These are phyloP conservation scores for Alternaria triticina DNA, from an alignment of 2,329 filamentous ascomycete species.

Conservation along the genomic window DNA sequence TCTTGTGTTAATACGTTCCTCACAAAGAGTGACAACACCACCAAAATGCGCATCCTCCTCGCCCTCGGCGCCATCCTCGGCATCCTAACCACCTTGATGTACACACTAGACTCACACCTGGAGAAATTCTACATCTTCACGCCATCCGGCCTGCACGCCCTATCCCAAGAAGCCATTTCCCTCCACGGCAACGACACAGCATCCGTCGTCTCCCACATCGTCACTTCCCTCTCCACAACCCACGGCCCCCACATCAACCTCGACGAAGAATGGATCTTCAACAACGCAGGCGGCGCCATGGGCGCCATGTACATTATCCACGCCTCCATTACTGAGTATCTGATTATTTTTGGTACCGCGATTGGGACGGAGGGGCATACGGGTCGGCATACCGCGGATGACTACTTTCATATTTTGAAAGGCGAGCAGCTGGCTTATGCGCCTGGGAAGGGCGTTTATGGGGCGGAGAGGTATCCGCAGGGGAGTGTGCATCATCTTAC, in stretches of 20 bases:
- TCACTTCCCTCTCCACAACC: conserved; percentile 64
- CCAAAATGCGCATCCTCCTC: conserved; percentile 25
- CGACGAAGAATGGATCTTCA: conserved; percentile 86
- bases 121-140: conserved; percentile 75
- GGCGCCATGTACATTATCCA: conserved; percentile 90
- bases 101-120: conserved; percentile 37
- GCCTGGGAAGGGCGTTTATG: conserved; percentile 64
- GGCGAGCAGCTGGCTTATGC: conserved; percentile 80
- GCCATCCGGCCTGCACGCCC: conserved; percentile 69
- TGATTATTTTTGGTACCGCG: conserved; percentile 58
- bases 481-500: conserved; percentile 75
- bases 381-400: conserved; percentile 87
- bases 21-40: background rate
- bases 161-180: conserved; percentile 70
- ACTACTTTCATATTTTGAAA: conserved; percentile 90
- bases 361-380: conserved; percentile 87
- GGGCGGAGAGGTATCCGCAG: conserved; percentile 71
- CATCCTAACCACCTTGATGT: conserved; percentile 31
- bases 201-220: conserved; percentile 72
- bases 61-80: conserved; percentile 31
- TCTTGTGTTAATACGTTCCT: background rate
- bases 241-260: conserved; percentile 64
- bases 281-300: conserved; percentile 92
- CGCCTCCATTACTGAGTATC: conserved; percentile 77
- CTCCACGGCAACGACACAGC: conserved; percentile 77